These are phyloP conservation scores for Podosphaera aphanis DNA, from an alignment of 2,329 filamentous ascomycete genomes.

Conservation along the genomic window DNA sequence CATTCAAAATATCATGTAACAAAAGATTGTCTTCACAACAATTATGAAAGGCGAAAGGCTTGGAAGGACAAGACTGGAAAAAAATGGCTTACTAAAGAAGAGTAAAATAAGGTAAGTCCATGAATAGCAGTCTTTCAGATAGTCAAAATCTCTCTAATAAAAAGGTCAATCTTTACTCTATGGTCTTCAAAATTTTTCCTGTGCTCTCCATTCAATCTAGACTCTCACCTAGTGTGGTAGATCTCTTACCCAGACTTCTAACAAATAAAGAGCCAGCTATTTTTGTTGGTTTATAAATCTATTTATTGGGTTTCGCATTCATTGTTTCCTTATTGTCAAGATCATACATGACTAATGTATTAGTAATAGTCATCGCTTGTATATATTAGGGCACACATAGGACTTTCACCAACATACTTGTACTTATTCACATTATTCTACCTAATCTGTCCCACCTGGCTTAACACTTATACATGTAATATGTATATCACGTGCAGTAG, in stretches of 20 bases:
- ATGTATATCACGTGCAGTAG: no score
- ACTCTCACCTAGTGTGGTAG: not conserved
- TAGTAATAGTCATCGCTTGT: no score
- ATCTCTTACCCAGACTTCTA: not conserved
- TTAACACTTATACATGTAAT: no score
- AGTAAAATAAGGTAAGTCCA: not conserved
- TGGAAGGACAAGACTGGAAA: slow-evolving; percentile 1
- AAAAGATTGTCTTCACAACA: not conserved
- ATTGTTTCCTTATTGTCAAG: no score
- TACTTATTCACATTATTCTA: no score
- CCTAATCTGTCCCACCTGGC: no score
- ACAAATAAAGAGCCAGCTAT: not conserved
- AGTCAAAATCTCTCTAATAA: not conserved
- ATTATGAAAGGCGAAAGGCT: not conserved
- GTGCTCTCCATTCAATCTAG: not conserved
- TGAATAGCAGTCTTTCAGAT: not conserved
- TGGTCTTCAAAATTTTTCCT: not conserved
- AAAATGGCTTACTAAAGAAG: slow-evolving; percentile 1
- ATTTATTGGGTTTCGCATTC: no score
- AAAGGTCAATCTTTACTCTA: not conserved
- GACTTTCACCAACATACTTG: no score
- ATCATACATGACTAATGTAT: no score
- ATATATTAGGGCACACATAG: no score
- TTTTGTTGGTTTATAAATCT: no score
- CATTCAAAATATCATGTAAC: not conserved